Evolutionary conservation across 1,284 basidiomycete genomes (phyloP).

Genomic region (Chalciporus sp.): DNA sequence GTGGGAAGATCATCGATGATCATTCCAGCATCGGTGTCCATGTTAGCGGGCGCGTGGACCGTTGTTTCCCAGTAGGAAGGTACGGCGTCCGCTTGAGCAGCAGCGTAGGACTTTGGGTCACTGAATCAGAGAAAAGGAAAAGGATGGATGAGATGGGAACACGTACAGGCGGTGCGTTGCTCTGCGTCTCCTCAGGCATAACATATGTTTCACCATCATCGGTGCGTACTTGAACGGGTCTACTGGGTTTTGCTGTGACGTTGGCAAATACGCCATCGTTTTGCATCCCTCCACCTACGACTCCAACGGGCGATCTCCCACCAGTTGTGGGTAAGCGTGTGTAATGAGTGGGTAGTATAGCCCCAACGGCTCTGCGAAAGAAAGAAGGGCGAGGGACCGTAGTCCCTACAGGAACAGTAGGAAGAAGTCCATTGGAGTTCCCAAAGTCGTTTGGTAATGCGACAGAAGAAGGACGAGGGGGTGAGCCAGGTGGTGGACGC

Average conservation of each 20-base stretch:
- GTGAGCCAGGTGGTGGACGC: constrained; percentile 79
- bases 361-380: constrained; percentile 64
- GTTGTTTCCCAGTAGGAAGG: constrained; percentile 99
- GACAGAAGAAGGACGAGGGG: constrained; percentile 60
- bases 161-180: constrained; percentile 83
- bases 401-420: constrained; percentile 49
- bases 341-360: constrained; percentile 77
- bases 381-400: constrained; percentile 50
- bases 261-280: constrained; percentile 98
- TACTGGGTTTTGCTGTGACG: constrained; percentile 85
- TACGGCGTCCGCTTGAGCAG: constrained; percentile 88
- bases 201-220: constrained; percentile 66
- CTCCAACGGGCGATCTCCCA: constrained; percentile 27
- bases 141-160: not conserved
- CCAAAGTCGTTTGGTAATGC: constrained; percentile 73
- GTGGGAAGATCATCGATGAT: constrained; percentile 78
- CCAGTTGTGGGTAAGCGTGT: constrained; percentile 53
- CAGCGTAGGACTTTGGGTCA: constrained; percentile 72
- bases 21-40: constrained; percentile 60
- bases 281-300: constrained; percentile 76
- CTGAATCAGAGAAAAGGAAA: not conserved
- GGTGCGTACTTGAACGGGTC: constrained; percentile 45
- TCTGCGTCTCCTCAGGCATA: constrained; percentile 81
- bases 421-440: constrained; percentile 80
- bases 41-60: constrained; percentile 69